phyloP scores from a whole-genome alignment of 2,329 filamentous ascomycete species.

The Hymenoscyphus occultus region DNA sequence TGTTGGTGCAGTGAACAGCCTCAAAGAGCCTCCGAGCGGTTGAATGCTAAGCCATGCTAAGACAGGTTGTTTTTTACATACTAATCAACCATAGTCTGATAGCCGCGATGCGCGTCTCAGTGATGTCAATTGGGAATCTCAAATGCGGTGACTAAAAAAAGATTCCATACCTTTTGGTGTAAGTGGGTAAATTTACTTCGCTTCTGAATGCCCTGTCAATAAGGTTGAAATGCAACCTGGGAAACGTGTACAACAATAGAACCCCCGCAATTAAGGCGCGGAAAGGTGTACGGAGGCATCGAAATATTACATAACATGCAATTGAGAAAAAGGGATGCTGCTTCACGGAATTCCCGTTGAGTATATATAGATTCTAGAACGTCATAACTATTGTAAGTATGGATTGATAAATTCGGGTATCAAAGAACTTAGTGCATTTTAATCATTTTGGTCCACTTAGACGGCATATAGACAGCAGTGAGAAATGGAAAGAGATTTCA shows the following conservation, averaged over 20 bases:
- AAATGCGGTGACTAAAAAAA: too few relatives aligned
- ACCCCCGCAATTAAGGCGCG: slow-evolving; percentile 2
- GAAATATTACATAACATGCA: background rate
- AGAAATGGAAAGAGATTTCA: background rate
- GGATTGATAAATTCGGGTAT: too few relatives aligned
- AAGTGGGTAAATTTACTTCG: too few relatives aligned
- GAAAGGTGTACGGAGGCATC: background rate
- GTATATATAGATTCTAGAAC: background rate
- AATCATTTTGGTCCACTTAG: background rate
- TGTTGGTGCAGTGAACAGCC: background rate
- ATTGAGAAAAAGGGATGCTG: background rate
- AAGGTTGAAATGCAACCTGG: background rate
- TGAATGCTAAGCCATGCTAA: background rate
- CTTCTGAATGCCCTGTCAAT: background rate
- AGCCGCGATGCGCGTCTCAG: too few relatives aligned
- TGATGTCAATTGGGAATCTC: too few relatives aligned
- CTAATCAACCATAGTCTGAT: too few relatives aligned
- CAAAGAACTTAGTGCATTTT: background rate
- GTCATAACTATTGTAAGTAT: background rate
- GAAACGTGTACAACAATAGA: background rate
- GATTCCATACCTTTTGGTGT: too few relatives aligned
- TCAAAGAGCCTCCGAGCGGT: background rate
- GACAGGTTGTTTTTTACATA: too few relatives aligned
- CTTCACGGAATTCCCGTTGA: background rate
- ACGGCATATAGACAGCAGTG: background rate